Conservation (phyloP, 1,284 basidiomycete species). For the Austroboletus niveus region DNA sequence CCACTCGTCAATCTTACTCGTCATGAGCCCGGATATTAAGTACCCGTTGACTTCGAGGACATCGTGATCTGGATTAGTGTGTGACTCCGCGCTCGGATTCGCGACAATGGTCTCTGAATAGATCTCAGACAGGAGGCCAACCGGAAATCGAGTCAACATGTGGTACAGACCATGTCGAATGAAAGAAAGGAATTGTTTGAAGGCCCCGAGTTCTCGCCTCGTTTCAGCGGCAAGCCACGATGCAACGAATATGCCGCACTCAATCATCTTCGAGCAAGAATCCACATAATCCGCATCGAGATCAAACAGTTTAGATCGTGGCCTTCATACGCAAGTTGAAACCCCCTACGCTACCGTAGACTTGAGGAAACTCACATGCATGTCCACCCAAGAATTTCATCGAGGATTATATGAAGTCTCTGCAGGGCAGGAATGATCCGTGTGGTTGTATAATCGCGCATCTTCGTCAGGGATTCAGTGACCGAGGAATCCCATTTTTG, state of each 20-base stretch:
- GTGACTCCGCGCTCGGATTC: constrained; percentile 46
- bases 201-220: constrained; percentile 63
- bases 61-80: constrained; percentile 60
- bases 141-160: constrained; percentile 14
- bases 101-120: constrained; percentile 36
- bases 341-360: constrained; percentile 10
- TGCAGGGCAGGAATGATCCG: constrained; percentile 71
- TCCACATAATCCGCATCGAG: constrained; percentile 50
- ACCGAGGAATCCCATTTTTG: constrained; percentile 79
- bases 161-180: constrained; percentile 61
- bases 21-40: constrained; percentile 64
- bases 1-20: constrained; percentile 73
- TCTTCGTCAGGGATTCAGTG: constrained; percentile 62
- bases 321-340: constrained; percentile 35
- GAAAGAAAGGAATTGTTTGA: constrained; percentile 78
- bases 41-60: constrained; percentile 79
- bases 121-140: constrained; percentile 16
- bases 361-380: constrained; percentile 51
- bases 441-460: constrained; percentile 71
- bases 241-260: constrained; percentile 57
- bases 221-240: constrained; percentile 67
- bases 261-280: constrained; percentile 49
- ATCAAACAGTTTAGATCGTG: constrained; percentile 50
- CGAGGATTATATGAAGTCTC: constrained; percentile 67
- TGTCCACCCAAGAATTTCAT: constrained; percentile 76